Evolutionary conservation across 768 basidiomycete species (phyloP).

Genomic region (Rhodotorula graminis): DNA sequence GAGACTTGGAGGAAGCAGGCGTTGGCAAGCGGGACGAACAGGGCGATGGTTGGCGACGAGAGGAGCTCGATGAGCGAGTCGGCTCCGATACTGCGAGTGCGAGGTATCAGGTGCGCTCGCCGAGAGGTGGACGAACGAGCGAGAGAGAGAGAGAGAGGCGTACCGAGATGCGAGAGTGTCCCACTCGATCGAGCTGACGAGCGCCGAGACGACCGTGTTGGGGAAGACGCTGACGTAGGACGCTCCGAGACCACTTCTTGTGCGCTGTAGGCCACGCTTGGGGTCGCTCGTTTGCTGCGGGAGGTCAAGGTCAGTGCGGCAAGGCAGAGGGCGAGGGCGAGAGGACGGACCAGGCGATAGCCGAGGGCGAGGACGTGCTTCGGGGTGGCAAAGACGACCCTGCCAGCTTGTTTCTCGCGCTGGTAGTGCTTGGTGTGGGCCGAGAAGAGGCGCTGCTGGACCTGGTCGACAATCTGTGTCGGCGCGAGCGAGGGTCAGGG

Average conservation of each 20-base stretch:
- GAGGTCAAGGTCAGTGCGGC: no score
- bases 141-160: constrained; percentile 22
- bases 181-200: constrained; percentile 63
- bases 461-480: constrained; percentile 24
- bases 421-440: neutral
- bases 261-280: constrained; percentile 27
- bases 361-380: constrained; percentile 63
- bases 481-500: neutral
- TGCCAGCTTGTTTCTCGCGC: neutral
- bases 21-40: constrained; percentile 76
- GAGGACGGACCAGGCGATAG: constrained; percentile 57
- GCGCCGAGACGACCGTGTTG: constrained; percentile 68
- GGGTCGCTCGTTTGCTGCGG: neutral
- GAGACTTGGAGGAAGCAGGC: constrained; percentile 77
- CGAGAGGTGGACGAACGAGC: neutral
- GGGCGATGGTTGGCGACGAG: constrained; percentile 55
- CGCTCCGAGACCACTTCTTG: constrained; percentile 46
- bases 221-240: constrained; percentile 58
- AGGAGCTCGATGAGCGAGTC: constrained; percentile 74
- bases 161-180: constrained; percentile 61
- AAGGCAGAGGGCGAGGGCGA: neutral
- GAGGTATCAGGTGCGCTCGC: neutral
- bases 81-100: constrained; percentile 61
- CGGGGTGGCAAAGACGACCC: constrained; percentile 35
- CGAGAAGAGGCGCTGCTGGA: constrained; percentile 17